Evolutionary conservation across 2,329 filamentous ascomycete genomes (phyloP), one percentile per base, ranked within the genome.

Genomic region (Amphichorda felina): DNA sequence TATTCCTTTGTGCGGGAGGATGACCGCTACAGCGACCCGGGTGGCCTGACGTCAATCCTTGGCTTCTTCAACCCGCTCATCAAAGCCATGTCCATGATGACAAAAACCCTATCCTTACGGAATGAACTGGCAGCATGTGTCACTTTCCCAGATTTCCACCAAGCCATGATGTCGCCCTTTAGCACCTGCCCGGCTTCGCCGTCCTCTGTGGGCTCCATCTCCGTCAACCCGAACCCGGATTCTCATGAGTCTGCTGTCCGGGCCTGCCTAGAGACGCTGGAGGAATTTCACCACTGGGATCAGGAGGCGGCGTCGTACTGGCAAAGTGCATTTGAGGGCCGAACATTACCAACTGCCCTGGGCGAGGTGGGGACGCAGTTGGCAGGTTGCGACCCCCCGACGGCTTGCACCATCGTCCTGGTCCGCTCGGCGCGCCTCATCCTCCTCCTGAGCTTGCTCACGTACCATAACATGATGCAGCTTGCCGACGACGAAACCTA

Each of bases 1-100:
- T 53, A 55, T 33, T 51, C 50, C 2, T 56, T 56, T 33, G 9
- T 56, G 1, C 45, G 51, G 10, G 43, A 49, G 6, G 51, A 56
- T 24, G 50, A 48, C 26, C 46, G 33, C 0, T 56, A 56, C 27
- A 48, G 40, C 11, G 51, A 56, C 16, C 51, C 53, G 1, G 51
- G 52, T 2, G 44, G 47, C 8, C 49, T 55, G 22, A 45, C 47
- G 4, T 47, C 45, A 0, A 36, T 50, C 6, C 43, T 53, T 29
- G 51, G 50, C 3, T 35, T 42, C 10, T 54, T 56, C 27, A 41
- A 56, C 16, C 50, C 53, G 2, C 46, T 56, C 9, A 38, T 55
- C 5, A 41, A 49, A 4, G 53, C 49, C 14, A 25, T 54, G n/a
- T 40, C 44, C 3, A 48, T 54, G 42, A 55, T 55, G 51, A 51